Conservation (phyloP, 768 basidiomycete genomes). For the Plicaturopsis crispa region DNA sequence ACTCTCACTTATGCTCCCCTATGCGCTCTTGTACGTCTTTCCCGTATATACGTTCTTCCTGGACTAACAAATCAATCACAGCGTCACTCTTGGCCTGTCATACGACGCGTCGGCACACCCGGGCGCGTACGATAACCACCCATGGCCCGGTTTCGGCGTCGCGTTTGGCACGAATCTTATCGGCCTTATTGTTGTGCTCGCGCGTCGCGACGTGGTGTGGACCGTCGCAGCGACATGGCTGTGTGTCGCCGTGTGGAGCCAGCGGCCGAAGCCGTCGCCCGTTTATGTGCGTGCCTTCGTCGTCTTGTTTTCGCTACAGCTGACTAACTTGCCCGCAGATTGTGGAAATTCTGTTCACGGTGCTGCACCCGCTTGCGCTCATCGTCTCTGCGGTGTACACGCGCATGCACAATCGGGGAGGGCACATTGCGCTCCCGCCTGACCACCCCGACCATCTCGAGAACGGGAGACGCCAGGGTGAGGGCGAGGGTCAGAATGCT, state of each 20-base stretch:
- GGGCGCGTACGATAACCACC: slow-evolving; percentile 47
- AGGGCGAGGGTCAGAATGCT: slow-evolving; percentile 7
- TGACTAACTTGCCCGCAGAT: slow-evolving; percentile 29
- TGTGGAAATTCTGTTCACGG: slow-evolving; percentile 55
- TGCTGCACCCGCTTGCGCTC: slow-evolving; percentile 56
- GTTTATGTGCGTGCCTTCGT: slow-evolving; percentile 45
- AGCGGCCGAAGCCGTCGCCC: slow-evolving; percentile 52
- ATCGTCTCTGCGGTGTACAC: slow-evolving; percentile 36
- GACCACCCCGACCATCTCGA: slow-evolving; percentile 22
- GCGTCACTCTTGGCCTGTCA: slow-evolving; percentile 62
- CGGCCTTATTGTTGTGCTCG: slow-evolving; percentile 45
- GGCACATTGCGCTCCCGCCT: slow-evolving; percentile 34
- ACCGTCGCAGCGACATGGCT: slow-evolving; percentile 71
- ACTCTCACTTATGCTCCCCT: slow-evolving; percentile 34
- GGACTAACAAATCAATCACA: slow-evolving; percentile 16
- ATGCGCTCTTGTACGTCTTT: slow-evolving; percentile 44
- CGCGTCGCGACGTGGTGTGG: slow-evolving; percentile 67
- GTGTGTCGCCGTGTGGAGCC: slow-evolving; percentile 55
- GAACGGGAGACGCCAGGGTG: slow-evolving; percentile 5
- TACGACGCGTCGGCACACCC: slow-evolving; percentile 39
- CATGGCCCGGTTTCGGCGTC: slow-evolving; percentile 70
- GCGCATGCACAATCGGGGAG: slow-evolving; percentile 20
- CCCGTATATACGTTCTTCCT: background rate
- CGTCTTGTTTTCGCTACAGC: background rate
- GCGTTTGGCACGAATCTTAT: slow-evolving; percentile 57